A percentile compares a stretch with the other conserved stretches of the same genome.
phyloP scores from a whole-genome alignment of 148 eudicot species.

The Tetragonia tetragonoides region DNA sequence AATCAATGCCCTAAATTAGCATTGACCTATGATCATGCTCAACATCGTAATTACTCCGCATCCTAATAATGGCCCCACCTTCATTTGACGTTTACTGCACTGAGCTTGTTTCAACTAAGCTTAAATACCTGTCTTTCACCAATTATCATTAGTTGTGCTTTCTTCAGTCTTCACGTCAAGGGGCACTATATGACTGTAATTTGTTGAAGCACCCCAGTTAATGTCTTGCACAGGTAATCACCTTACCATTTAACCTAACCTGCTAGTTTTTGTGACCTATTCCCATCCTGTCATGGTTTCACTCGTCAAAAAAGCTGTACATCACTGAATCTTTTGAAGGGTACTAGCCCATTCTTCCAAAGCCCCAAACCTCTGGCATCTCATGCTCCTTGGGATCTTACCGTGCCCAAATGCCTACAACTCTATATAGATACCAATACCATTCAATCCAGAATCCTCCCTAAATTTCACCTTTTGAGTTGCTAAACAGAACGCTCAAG shows the following conservation, averaged over 20 bases:
- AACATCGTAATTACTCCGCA: not conserved
- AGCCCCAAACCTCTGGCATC: not conserved
- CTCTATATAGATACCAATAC: too few species aligned
- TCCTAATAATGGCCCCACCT: not conserved
- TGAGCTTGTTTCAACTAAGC: not conserved
- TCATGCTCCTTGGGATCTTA: not conserved
- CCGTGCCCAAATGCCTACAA: not conserved
- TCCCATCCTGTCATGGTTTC: not conserved
- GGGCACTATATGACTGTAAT: not conserved
- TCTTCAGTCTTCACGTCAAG: not conserved
- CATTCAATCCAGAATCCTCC: not conserved
- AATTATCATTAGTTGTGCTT: not conserved
- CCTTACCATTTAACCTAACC: not conserved
- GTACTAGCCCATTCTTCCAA: not conserved
- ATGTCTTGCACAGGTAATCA: not conserved
- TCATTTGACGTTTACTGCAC: not conserved
- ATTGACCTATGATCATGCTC: not conserved
- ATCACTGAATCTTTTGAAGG: not conserved
- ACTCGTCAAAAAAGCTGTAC: not conserved
- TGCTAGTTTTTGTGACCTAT: not conserved
- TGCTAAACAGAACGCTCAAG: not conserved
- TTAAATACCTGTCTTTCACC: too few species aligned
- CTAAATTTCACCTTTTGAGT: not conserved
- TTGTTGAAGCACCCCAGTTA: not conserved
- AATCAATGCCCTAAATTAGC: not conserved